Percentiles rank a stretch among this genome's conserved stretches.
Evolutionary conservation across 2,329 filamentous ascomycete species (phyloP).

Genomic region (Aschersonia sp.): DNA sequence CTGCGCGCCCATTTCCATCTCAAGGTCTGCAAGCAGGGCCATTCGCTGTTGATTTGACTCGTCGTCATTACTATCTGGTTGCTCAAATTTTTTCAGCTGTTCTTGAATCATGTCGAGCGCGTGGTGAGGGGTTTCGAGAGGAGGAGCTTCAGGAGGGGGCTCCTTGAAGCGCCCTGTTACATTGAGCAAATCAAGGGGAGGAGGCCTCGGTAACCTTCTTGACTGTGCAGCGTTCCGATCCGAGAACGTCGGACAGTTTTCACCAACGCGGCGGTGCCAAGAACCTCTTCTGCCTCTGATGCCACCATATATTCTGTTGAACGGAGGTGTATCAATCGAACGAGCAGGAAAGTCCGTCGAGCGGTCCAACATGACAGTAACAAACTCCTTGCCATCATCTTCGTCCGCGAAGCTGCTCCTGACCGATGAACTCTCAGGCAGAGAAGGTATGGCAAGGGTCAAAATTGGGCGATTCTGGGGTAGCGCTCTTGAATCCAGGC

Average conservation of each 20-base stretch:
- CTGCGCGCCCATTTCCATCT: conserved; percentile 46
- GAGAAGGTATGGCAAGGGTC: neutral
- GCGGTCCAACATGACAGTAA: conserved; percentile 30
- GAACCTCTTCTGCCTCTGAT: conserved; percentile 6
- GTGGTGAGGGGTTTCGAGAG: conserved; percentile 35
- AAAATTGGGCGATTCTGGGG: neutral
- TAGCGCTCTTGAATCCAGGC: neutral
- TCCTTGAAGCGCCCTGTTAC: conserved; percentile 27
- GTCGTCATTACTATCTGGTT: conserved; percentile 17
- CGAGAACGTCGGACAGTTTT: conserved; percentile 45
- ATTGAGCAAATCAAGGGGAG: conserved; percentile 35
- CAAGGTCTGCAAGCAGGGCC: conserved; percentile 41
- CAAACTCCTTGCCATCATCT: conserved; percentile 19
- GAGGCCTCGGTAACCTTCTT: conserved; percentile 40
- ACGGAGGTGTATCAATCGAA: neutral
- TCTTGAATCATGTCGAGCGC: conserved; percentile 35
- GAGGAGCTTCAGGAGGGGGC: conserved; percentile 33
- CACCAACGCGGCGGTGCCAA: conserved; percentile 45
- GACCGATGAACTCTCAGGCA: conserved; percentile 1
- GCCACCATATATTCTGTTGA: conserved; percentile 5
- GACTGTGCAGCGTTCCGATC: conserved; percentile 28
- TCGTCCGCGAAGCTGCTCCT: conserved; percentile 5
- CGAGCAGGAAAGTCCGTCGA: conserved; percentile 6
- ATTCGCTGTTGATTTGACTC: conserved; percentile 27
- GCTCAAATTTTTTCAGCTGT: conserved; percentile 35